These are phyloP conservation scores for Pythium insidiosum DNA, from an alignment of 352 stramenopile species.

Conservation along the genomic window DNA sequence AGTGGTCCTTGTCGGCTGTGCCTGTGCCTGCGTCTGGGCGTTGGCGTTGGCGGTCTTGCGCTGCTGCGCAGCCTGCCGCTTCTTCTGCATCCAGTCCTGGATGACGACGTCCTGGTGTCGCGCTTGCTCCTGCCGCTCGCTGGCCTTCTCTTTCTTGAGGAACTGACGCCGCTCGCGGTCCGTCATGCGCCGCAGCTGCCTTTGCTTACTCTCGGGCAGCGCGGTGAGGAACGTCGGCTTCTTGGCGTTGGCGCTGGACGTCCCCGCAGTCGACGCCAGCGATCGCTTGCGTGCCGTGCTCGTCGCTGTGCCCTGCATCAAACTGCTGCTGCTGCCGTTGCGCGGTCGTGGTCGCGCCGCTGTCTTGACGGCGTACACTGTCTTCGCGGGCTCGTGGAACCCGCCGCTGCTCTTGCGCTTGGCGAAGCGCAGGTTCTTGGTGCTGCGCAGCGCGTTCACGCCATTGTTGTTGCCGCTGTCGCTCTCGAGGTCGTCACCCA, in stretches of 20 bases:
- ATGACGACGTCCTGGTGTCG: constrained; percentile 67
- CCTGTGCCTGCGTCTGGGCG: neutral
- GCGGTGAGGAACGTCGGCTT: constrained; percentile 44
- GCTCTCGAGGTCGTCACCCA: constrained; percentile 17
- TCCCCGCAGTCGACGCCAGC: constrained; percentile 1
- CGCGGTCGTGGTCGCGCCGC: constrained; percentile 6
- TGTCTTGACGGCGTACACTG: constrained; percentile 46
- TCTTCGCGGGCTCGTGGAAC: constrained; percentile 35
- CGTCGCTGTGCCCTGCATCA: constrained; percentile 4
- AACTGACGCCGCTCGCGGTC: constrained; percentile 50
- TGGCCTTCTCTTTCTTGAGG: constrained; percentile 49
- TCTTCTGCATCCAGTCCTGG: constrained; percentile 66
- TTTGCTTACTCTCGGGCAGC: constrained; percentile 50
- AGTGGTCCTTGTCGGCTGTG: too few species aligned
- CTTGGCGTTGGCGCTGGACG: constrained; percentile 14
- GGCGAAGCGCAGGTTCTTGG: constrained; percentile 34
- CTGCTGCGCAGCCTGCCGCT: constrained; percentile 45
- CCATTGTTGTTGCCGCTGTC: too few species aligned
- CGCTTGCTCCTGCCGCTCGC: constrained; percentile 19
- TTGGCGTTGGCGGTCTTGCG: constrained; percentile 32
- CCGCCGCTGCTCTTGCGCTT: constrained; percentile 33
- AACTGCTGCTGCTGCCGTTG: neutral
- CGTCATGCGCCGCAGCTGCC: constrained; percentile 52
- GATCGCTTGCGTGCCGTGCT: constrained; percentile 22
- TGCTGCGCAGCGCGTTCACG: constrained; percentile 16